Evolutionary conservation across 495 filamentous ascomycete genomes (phyloP), one percentile per base, ranked within the genome.

Genomic region (Lasiosphaeris hirsuta): DNA sequence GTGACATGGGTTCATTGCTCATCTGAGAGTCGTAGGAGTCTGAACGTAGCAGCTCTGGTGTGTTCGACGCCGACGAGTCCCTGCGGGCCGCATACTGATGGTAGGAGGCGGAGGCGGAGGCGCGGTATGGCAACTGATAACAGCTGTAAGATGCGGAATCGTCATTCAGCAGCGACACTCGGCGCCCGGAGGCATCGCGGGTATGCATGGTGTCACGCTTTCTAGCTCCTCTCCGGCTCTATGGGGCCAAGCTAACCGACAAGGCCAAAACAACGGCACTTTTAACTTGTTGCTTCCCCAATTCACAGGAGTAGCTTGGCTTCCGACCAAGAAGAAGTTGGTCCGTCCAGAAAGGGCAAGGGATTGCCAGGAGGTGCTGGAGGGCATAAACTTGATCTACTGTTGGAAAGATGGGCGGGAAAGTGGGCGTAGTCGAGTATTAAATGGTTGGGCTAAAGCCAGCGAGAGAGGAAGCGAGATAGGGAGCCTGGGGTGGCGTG

Each of bases 21-120:
- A 72, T 72, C 49, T 80, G 74, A 10, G 79, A 83, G 63, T 81
- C 80, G 62, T 78, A 83, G 0, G 80, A 83, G 57, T 81, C 71
- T 18, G 78, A 76, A 7, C 80, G 76, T 23, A 77, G 63, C 30
- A 83, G 72, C 57, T 74, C 76, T 33, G 80, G 79, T 0, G 77
- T 81, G 53, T 69, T 64, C 37, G 76, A 72, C 15, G 67, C 65
- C 6, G 78, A 75, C 2, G 71, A 73, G 37, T 61, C 35, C 37
- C 69, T 68, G 44, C 67, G 58, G 14, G 57, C 33, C 10, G 67
- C 40, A 38, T 35, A 42, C 34, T 19, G 52, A 43, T 59, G 45
- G 51, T 50, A 57, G 9, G 51, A 23, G 6, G 58, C 49, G 42
- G 52, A 39, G 40, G 37, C 23, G 15, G 56, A 56, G 23, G 17